phyloP scores from a whole-genome alignment of 176 grass and related monocot species.

The Cenchrus fungigraminus region DNA sequence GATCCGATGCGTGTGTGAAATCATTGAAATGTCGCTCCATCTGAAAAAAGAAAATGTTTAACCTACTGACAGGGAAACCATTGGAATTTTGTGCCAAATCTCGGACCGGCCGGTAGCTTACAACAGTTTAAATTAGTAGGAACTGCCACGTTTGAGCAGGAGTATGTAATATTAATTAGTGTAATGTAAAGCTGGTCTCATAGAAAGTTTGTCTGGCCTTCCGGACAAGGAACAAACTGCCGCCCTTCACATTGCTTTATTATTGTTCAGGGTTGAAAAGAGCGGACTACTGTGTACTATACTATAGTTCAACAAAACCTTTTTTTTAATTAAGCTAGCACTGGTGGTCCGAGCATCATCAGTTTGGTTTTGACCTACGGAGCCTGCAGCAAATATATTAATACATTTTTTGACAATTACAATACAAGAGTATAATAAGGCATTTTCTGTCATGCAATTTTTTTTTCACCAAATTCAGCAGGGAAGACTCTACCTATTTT shows the following conservation, averaged over 20 bases:
- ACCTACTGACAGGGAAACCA: neutral
- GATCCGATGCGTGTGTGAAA: constrained; percentile 55
- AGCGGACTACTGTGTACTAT: no score
- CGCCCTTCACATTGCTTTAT: constrained; percentile 37
- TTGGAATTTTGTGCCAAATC: constrained; percentile 22
- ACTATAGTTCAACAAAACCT: neutral
- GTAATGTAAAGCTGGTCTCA: neutral
- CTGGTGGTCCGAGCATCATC: neutral
- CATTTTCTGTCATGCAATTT: neutral
- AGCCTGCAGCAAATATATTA: neutral
- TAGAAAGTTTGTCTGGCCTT: constrained; percentile 44
- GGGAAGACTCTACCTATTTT: neutral
- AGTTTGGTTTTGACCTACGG: neutral
- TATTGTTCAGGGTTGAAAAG: constrained; percentile 4
- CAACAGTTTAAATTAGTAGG: neutral
- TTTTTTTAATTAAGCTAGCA: neutral
- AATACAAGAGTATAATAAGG: neutral
- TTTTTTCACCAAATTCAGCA: neutral
- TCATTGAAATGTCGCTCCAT: constrained; percentile 17
- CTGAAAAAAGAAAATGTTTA: neutral
- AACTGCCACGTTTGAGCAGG: neutral
- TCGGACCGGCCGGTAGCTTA: neutral
- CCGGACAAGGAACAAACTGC: constrained; percentile 43
- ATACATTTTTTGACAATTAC: no score
- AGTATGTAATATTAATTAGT: constrained; percentile 13